Percentiles rank a stretch among this genome's conserved stretches.
Conservation (phyloP, 176 grass and related monocot genomes). For the Oryza glaberrima region DNA sequence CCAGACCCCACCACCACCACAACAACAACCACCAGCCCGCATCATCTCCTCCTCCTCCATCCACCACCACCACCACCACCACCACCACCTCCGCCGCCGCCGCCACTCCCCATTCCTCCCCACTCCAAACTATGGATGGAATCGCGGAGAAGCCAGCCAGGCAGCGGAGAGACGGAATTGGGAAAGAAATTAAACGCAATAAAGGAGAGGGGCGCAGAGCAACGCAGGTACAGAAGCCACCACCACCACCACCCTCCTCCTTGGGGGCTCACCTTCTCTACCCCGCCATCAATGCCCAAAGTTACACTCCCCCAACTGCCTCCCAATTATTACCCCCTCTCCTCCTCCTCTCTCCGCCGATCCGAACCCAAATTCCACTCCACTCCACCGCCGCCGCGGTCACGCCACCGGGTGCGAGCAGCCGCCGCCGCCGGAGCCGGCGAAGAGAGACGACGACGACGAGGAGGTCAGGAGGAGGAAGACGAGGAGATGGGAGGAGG, state of each 20-base stretch:
- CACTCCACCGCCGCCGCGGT: background rate
- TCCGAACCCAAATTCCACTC: slow-evolving; percentile 32
- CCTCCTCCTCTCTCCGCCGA: slow-evolving; percentile 24
- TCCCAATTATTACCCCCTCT: slow-evolving; percentile 50
- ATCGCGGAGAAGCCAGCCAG: slow-evolving; percentile 11
- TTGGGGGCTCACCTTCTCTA: slow-evolving; percentile 35
- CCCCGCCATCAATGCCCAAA: slow-evolving; percentile 63
- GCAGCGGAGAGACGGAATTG: slow-evolving; percentile 46
- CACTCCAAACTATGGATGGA: slow-evolving; percentile 34
- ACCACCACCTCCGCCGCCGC: background rate
- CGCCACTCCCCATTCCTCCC: background rate
- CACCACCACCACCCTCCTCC: background rate
- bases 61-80: too few relatives aligned
- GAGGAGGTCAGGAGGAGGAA: background rate
- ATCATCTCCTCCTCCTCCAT: slow-evolving; percentile 11
- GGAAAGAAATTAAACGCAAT: slow-evolving; percentile 60
- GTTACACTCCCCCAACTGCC: slow-evolving; percentile 57
- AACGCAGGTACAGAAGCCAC: slow-evolving; percentile 38
- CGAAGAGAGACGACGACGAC: slow-evolving; percentile 13
- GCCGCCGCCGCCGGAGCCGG: slow-evolving; percentile 41
- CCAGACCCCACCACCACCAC: slow-evolving; percentile 33
- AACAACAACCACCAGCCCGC: slow-evolving; percentile 21
- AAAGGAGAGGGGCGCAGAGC: slow-evolving; percentile 37
- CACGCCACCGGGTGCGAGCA: background rate
- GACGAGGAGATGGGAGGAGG: background rate